These are phyloP conservation scores for Flaveria trinervia DNA, from an alignment of 129 eudicot genomes.

Conservation along the genomic window DNA sequence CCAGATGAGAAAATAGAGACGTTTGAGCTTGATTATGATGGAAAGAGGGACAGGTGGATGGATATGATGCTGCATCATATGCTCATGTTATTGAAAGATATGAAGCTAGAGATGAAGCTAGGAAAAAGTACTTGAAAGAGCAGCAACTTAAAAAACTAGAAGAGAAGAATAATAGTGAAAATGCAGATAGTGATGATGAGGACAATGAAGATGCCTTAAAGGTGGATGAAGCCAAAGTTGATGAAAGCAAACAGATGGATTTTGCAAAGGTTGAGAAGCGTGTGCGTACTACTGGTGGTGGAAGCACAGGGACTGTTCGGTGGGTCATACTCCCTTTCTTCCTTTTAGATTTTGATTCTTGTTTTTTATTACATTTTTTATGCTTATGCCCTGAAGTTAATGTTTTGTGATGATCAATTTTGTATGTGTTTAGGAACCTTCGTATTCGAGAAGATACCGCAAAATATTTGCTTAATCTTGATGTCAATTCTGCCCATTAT, in stretches of 20 bases:
- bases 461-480: constrained; percentile 83
- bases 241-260: constrained; percentile 89
- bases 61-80: constrained; percentile 81
- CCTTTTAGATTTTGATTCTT: not conserved
- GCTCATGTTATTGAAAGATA: constrained; percentile 71
- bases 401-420: not conserved
- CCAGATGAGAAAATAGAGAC: constrained; percentile 83
- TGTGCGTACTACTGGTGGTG: constrained; percentile 97
- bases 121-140: constrained; percentile 75
- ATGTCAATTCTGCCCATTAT: constrained; percentile 88
- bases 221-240: constrained; percentile 88
- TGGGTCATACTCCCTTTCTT: not conserved
- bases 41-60: constrained; percentile 93
- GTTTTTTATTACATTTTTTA: not conserved
- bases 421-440: constrained; percentile 45
- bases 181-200: constrained; percentile 70
- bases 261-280: constrained; percentile 91
- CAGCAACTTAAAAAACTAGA: constrained; percentile 81
- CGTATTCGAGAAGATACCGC: constrained; percentile 96
- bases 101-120: constrained; percentile 88
- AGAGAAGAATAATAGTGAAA: constrained; percentile 62
- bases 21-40: constrained; percentile 91
- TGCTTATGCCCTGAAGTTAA: not conserved
- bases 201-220: constrained; percentile 67
- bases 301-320: constrained; percentile 43